Evolutionary conservation across 208 protist genomes (phyloP).

Genomic region (Acanthamoeba royreba): DNA sequence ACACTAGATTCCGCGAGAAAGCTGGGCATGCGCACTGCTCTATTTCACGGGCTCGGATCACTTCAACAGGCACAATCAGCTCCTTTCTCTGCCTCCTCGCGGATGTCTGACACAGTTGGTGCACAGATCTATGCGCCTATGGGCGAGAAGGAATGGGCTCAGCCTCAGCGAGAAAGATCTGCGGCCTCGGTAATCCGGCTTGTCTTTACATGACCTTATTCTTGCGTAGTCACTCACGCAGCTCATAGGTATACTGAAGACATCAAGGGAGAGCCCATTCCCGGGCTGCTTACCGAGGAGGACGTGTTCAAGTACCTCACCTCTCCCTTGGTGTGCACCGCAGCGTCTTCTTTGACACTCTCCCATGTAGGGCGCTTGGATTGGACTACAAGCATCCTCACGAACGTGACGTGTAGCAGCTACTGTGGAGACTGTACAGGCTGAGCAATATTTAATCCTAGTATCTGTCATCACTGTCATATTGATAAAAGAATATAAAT

Average conservation of each 20-base stretch:
- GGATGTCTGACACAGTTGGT: not conserved
- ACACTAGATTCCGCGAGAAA: slow-evolving; percentile 19
- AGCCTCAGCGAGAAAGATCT: slow-evolving; percentile 25
- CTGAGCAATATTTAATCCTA: not conserved
- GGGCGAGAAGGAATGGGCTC: not conserved
- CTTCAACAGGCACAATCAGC: not conserved
- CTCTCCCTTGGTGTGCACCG: not conserved
- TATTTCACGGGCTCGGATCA: slow-evolving; percentile 39
- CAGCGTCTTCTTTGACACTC: not conserved
- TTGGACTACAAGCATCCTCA: slow-evolving; percentile 34
- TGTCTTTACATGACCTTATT: not conserved
- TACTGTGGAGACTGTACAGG: not conserved
- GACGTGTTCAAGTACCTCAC: slow-evolving; percentile 7
- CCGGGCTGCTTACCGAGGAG: not conserved
- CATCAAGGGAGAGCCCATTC: slow-evolving; percentile 22
- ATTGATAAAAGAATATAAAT: no score
- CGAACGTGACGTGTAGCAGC: slow-evolving; percentile 3
- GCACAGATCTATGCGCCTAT: slow-evolving; percentile 5
- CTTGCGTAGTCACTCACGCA: not conserved
- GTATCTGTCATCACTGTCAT: no score
- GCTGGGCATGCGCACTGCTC: slow-evolving; percentile 26
- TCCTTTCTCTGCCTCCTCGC: not conserved
- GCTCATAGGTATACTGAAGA: not conserved
- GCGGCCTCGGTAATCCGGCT: not conserved
- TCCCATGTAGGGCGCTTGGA: not conserved